Evolutionary conservation across 2,329 filamentous ascomycete species (phyloP).

Genomic region (Cordyceps cicadae): DNA sequence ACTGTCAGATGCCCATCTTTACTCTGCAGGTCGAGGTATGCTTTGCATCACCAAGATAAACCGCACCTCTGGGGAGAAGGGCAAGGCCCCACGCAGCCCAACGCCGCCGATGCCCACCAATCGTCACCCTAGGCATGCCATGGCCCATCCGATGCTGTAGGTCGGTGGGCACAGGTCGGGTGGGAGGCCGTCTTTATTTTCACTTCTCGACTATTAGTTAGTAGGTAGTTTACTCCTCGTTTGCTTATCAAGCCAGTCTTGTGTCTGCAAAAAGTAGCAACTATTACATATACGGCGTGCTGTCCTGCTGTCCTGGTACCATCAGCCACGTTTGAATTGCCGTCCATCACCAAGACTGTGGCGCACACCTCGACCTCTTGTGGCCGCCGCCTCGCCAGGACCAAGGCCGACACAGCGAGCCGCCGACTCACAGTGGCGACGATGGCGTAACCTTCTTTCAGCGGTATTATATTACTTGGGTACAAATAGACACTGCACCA

Average conservation of each 20-base stretch:
- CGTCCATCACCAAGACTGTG: neutral
- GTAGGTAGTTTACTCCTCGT: no score
- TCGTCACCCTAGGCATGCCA: neutral
- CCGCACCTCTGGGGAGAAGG: neutral
- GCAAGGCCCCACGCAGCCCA: slow-evolving; percentile 1
- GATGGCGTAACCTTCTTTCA: no score
- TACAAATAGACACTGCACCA: slow-evolving; percentile 6
- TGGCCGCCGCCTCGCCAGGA: neutral
- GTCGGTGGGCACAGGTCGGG: neutral
- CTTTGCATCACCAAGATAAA: neutral
- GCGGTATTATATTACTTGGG: no score
- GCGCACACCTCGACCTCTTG: neutral
- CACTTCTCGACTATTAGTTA: neutral
- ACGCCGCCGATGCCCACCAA: slow-evolving; percentile 5
- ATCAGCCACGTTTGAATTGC: neutral
- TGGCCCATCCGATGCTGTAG: slow-evolving; percentile 17
- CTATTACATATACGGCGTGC: no score
- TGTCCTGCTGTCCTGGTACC: neutral
- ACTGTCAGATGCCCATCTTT: neutral
- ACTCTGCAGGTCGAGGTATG: neutral
- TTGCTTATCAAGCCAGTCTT: neutral
- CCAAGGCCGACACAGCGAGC: neutral
- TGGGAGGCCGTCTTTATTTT: neutral
- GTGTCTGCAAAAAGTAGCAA: neutral
- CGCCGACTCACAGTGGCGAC: neutral